Percentiles rank a stretch among this genome's conserved stretches.
Conservation (phyloP, 2,329 filamentous ascomycete species). For the Diaporthe vexans region DNA sequence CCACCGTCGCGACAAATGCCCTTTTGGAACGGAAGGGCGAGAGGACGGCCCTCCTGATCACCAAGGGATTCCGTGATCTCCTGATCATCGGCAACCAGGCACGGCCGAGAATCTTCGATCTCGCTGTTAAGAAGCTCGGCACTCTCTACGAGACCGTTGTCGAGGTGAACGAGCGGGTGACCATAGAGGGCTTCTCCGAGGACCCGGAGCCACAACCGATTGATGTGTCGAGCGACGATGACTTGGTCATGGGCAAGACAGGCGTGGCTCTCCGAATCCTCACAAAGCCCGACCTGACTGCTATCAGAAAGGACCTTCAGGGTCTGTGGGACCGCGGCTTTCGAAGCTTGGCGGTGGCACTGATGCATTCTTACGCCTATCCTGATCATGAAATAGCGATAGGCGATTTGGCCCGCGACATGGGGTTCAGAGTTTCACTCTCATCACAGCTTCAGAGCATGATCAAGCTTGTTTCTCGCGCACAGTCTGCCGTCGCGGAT, state of each 20-base stretch:
- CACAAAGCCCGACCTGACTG: constrained; percentile 64
- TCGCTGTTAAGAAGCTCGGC: constrained; percentile 37
- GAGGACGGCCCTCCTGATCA: constrained; percentile 42
- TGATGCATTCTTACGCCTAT: constrained; percentile 81
- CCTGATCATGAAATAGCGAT: constrained; percentile 76
- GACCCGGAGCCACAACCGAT: constrained; percentile 28
- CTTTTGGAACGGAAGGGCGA: constrained; percentile 42
- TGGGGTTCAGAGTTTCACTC: constrained; percentile 77
- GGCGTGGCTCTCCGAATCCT: constrained; percentile 76
- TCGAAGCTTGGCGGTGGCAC: constrained; percentile 75
- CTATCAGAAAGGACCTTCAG: constrained; percentile 68
- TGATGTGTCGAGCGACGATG: constrained; percentile 7
- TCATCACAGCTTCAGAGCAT: constrained; percentile 77
- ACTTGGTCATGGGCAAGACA: constrained; percentile 72
- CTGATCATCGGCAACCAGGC: constrained; percentile 42
- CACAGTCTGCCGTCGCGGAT: constrained; percentile 80
- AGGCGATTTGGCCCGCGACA: constrained; percentile 72
- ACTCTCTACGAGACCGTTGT: constrained; percentile 42
- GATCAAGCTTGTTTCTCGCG: constrained; percentile 80
- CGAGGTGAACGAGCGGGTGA: constrained; percentile 42
- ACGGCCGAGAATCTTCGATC: constrained; percentile 39
- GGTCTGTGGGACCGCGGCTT: constrained; percentile 72
- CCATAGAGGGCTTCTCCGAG: constrained; percentile 40
- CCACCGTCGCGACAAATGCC: constrained; percentile 58
- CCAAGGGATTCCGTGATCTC: constrained; percentile 42